These are phyloP conservation scores for Hyaloperonospora brassicae DNA, from an alignment of 352 stramenopile species.

Conservation along the genomic window DNA sequence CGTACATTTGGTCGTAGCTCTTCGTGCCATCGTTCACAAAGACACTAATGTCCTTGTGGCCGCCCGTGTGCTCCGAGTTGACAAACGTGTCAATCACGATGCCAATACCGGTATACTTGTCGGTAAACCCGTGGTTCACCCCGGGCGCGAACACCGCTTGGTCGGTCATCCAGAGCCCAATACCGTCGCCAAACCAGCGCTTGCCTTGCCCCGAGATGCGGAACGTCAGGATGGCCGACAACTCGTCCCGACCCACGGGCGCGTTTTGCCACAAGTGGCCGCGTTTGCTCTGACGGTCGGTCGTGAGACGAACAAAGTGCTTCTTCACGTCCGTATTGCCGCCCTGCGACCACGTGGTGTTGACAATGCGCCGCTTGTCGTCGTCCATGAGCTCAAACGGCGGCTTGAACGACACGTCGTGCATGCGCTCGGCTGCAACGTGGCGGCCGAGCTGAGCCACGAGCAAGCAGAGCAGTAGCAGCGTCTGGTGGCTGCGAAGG, in stretches of 20 bases:
- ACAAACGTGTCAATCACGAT: conserved; percentile 82
- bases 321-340: conserved; percentile 75
- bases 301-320: conserved; percentile 83
- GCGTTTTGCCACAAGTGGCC: conserved; percentile 73
- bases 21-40: conserved; percentile 79
- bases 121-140: conserved; percentile 69
- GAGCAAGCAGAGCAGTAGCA: conserved; percentile 31
- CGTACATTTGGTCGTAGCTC: conserved; percentile 54
- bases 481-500: conserved; percentile 16
- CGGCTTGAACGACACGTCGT: conserved; percentile 68
- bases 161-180: conserved; percentile 75
- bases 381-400: conserved; percentile 62
- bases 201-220: conserved; percentile 76
- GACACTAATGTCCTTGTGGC: conserved; percentile 79
- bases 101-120: conserved; percentile 67
- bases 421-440: conserved; percentile 32
- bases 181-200: conserved; percentile 79
- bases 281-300: conserved; percentile 79
- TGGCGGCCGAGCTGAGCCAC: conserved; percentile 10
- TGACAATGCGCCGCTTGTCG: conserved; percentile 58
- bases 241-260: conserved; percentile 37
- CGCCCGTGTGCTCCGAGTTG: conserved; percentile 75
- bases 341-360: conserved; percentile 67
- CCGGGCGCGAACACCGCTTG: conserved; percentile 47
- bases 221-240: conserved; percentile 71